Conservation (phyloP, 2,329 filamentous ascomycete species). For the Lojkania enalia region DNA sequence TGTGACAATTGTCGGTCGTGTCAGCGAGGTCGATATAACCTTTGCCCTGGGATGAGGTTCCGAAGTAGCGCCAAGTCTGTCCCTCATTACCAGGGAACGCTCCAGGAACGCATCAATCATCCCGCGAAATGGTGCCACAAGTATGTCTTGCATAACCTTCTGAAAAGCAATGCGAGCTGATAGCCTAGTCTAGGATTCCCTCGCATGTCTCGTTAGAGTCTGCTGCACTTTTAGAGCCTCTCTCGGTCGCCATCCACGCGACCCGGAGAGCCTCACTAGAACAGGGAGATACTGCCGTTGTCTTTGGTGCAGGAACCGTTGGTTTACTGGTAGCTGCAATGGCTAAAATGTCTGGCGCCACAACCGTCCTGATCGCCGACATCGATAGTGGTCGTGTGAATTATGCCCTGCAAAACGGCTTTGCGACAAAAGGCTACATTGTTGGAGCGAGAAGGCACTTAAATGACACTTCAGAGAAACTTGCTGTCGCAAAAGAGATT, state of each 20-base stretch:
- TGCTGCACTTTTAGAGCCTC: slow-evolving; percentile 56
- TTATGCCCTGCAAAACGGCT: slow-evolving; percentile 44
- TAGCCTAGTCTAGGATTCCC: slow-evolving; percentile 41
- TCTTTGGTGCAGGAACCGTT: slow-evolving; percentile 80
- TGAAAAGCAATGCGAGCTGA: slow-evolving; percentile 30
- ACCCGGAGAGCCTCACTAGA: slow-evolving; percentile 71
- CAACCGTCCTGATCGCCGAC: slow-evolving; percentile 46
- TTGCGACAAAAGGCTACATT: slow-evolving; percentile 45
- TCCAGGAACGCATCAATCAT: slow-evolving; percentile 50
- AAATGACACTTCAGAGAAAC: slow-evolving; percentile 35
- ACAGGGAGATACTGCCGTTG: slow-evolving; percentile 76
- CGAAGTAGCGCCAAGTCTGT: slow-evolving; percentile 49
- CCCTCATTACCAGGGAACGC: slow-evolving; percentile 49
- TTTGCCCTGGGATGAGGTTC: slow-evolving; percentile 49
- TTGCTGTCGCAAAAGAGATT: slow-evolving; percentile 41
- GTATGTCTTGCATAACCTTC: slow-evolving; percentile 43
- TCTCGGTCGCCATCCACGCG: slow-evolving; percentile 85
- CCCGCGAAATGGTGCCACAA: slow-evolving; percentile 51
- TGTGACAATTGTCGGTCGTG: slow-evolving; percentile 49
- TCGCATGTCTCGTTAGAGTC: slow-evolving; percentile 45
- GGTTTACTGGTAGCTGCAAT: slow-evolving; percentile 46
- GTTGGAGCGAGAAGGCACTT: slow-evolving; percentile 29
- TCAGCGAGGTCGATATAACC: slow-evolving; percentile 48
- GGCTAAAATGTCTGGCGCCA: slow-evolving; percentile 47
- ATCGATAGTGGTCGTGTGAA: slow-evolving; percentile 46